A percentile compares a stretch with the other conserved stretches of the same genome.
Conservation (phyloP, 73 alveolate species). For the Paramecium bursaria region DNA sequence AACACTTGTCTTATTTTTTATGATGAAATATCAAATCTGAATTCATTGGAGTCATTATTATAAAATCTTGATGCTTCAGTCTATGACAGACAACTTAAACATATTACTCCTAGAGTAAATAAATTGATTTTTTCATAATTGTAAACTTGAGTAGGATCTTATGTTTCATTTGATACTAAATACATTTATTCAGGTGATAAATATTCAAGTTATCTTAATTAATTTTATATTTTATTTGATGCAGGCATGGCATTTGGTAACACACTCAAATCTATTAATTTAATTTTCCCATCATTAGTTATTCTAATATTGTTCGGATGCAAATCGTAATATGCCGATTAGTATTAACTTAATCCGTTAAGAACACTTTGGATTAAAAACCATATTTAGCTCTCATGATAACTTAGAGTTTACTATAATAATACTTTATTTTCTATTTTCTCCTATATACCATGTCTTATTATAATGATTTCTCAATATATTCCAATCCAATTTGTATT, state of each 20-base stretch:
- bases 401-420: background rate
- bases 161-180: background rate
- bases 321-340: background rate
- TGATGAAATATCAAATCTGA: too few species aligned
- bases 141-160: background rate
- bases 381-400: conserved; percentile 51
- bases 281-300: conserved; percentile 17
- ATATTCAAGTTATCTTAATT: conserved; percentile 31
- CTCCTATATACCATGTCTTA: conserved; percentile 32
- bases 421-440: conserved; percentile 12
- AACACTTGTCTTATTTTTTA: too few species aligned
- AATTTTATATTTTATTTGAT: conserved; percentile 16
- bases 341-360: background rate
- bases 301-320: conserved; percentile 46
- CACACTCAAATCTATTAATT: conserved; percentile 28
- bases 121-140: conserved; percentile 19
- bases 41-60: too few species aligned
- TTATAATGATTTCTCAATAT: conserved; percentile 2
- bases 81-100: background rate
- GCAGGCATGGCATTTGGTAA: background rate
- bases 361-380: conserved; percentile 4
- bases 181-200: conserved; percentile 36
- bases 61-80: background rate
- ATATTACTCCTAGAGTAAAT: conserved; percentile 9
- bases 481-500: conserved; percentile 30